Base-by-base conservation (phyloP, 495 filamentous ascomycete genomes). In the Staphylotrichum tortipilum region DNA sequence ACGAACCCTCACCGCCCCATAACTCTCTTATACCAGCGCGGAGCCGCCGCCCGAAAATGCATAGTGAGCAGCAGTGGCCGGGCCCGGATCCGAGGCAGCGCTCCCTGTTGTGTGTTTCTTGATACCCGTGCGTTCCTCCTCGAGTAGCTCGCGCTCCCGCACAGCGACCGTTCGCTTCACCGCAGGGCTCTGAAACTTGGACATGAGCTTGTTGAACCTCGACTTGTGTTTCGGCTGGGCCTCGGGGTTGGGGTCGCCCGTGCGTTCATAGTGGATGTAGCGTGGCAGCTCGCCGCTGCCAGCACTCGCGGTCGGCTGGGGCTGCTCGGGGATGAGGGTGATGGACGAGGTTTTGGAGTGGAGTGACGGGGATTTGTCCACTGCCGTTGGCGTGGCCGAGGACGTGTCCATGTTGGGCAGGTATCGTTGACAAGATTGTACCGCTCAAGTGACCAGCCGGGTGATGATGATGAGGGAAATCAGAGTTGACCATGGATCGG, bases 131-230 rank as follows among this genome's bases (percentile, higher is more conserved):
- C 57, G 29, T 23, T 45, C 47, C 21, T 50, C 46, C 46, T 56
- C 54, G 5, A 50, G 41, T 23, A 31, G 5, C 47, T 51, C 34
- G 2, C 22, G n/a, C 1, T 56, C 50, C 15, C 46, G 30, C 14
- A 31, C 28, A 3, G 46, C 49, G 7, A 24, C 44, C n/a, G 42
- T 47, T 19, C 35, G 22, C 33, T 46, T 50, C 15, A 60, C 57
- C 6, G 37, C 53, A 1, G 57, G 50, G 26, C 46, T 56, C 39
- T 56, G 46, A 42, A 60, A 60, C 38, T 56, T 60, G 24, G 41
- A 44, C 23, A 60, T 23, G 31, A 60, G 54, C 30, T 36, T 43
- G 42, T 43, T 21, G 3, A 60, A 19, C 34, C 44, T 53, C 12
- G 46, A 50, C 38, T 52, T 52, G 8, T n/a, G 36, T 30, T 60